Base-by-base conservation (phyloP, 2,329 filamentous ascomycete genomes). In the Phyllosticta capitalensis region DNA sequence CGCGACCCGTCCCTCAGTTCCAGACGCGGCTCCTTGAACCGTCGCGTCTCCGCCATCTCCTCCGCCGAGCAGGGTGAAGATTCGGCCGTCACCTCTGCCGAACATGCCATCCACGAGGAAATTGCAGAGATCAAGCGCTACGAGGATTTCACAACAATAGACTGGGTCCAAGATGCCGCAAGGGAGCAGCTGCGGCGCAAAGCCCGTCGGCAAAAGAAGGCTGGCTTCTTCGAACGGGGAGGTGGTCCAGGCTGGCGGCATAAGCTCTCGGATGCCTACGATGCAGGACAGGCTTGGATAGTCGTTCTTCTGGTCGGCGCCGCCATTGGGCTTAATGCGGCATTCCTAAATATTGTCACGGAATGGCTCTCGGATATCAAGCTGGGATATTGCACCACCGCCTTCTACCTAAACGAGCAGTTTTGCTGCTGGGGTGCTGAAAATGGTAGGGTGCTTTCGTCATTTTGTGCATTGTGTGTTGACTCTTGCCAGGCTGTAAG, bases 401-500 rank as follows among this genome's bases (percentile, higher is more conserved):
- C 86, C 2, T 99, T 97, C 73, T 99, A 99, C 71, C 81, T 99
- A 61, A 99, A 99, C 73, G 90, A 97, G 79, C 88, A 84, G 71
- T 99, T 99, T 73, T 99, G 94, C 75, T 99, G 94, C 72, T 99
- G 92, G 91, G 94, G 94, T 45, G 89, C 94, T 59, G 91, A 96
- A 67, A 87, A 84, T 69, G 92, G 86, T 86, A 74, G 52, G 75
- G 55, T 50, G 38, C 2, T n/a, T 14, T 9, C 10, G 3, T 12
- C 12, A 17, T 12, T 1, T 12, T 48, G 17, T 19, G 10, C 14
- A 17, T n/a, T 17, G 9, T 4, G 20, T 14, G 12, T 50, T 56
- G 50, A 60, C 24, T 50, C 9, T 10, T 49, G 51, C 21, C 64
- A 88, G 86, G 90, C 3, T 99, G 94, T 70, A 77, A 83, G 0